phyloP scores from a whole-genome alignment of 345 rosid species.

The Citrus trifoliata region DNA sequence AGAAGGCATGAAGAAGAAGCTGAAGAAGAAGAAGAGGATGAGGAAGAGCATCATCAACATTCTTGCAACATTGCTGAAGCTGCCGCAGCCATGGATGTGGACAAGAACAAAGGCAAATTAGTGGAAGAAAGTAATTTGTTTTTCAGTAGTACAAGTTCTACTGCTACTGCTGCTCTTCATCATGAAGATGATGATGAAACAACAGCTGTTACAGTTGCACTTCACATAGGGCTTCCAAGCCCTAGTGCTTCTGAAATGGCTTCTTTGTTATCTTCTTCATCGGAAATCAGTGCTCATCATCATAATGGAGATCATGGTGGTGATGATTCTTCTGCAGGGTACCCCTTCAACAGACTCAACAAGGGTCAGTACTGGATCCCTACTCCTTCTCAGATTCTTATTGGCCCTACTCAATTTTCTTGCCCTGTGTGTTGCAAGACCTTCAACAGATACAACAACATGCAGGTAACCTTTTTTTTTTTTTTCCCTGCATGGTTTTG shows the following conservation, averaged over 20 bases:
- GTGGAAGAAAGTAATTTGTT: slow-evolving; percentile 10
- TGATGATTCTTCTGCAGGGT: slow-evolving; percentile 38
- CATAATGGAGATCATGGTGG: slow-evolving; percentile 45
- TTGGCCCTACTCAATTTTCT: slow-evolving; percentile 96
- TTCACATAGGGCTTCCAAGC: slow-evolving; percentile 90
- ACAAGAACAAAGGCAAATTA: slow-evolving; percentile 21
- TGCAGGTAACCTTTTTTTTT: slow-evolving; percentile 56
- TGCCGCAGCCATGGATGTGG: slow-evolving; percentile 32
- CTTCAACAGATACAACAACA: slow-evolving; percentile 97
- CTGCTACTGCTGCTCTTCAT: neutral
- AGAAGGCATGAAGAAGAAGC: slow-evolving; percentile 39
- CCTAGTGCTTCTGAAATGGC: slow-evolving; percentile 83
- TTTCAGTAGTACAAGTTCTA: neutral
- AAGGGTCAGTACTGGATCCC: slow-evolving; percentile 99
- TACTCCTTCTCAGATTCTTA: slow-evolving; percentile 94
- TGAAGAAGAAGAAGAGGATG: slow-evolving; percentile 23
- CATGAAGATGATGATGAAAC: slow-evolving; percentile 24
- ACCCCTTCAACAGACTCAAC: slow-evolving; percentile 64
- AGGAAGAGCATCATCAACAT: slow-evolving; percentile 23
- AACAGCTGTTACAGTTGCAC: slow-evolving; percentile 70
- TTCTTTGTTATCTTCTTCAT: slow-evolving; percentile 53
- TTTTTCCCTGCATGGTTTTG: too few species aligned
- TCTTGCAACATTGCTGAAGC: slow-evolving; percentile 14
- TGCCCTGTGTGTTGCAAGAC: slow-evolving; percentile 98
- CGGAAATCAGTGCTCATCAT: slow-evolving; percentile 32